phyloP scores from a whole-genome alignment of 176 grass and related monocot genomes.

The Eragrostis curvula region DNA sequence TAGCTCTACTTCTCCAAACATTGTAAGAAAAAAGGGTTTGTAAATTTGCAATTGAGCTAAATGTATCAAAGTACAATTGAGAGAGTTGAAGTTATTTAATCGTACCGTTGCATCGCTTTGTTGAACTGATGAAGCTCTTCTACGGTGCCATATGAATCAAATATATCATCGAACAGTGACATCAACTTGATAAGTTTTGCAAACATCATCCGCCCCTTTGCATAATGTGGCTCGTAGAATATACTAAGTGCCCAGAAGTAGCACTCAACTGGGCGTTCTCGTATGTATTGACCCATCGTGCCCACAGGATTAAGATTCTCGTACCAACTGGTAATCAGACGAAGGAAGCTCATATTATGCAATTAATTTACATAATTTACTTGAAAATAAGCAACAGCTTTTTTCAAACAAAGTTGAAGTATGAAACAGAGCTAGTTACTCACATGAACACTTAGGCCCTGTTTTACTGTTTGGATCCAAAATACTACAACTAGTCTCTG shows the following conservation, averaged over 20 bases:
- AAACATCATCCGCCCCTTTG: conserved; percentile 5
- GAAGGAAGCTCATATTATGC: neutral
- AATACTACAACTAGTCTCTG: too few relatives aligned
- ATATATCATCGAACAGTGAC: neutral
- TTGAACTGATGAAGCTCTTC: conserved; percentile 14
- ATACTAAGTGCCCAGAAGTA: conserved; percentile 8
- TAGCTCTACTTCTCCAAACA: too few relatives aligned
- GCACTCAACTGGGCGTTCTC: conserved; percentile 28
- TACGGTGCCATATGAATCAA: conserved; percentile 23
- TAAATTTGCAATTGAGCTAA: too few relatives aligned
- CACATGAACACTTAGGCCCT: too few relatives aligned
- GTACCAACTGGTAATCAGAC: conserved; percentile 1
- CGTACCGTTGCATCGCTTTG: conserved; percentile 14
- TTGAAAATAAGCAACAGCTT: too few relatives aligned
- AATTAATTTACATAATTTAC: too few relatives aligned
- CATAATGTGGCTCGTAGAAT: conserved; percentile 6
- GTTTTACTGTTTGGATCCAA: too few relatives aligned
- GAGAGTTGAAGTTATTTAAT: neutral
- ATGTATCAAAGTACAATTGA: too few relatives aligned
- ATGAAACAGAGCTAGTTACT: too few relatives aligned
- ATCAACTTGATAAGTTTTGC: neutral
- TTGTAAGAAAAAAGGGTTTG: too few relatives aligned
- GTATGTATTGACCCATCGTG: neutral
- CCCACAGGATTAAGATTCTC: neutral
- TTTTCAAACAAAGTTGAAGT: too few relatives aligned